Evolutionary conservation across 2,329 filamentous ascomycete genomes (phyloP).

Genomic region (Gremmenia infestans): DNA sequence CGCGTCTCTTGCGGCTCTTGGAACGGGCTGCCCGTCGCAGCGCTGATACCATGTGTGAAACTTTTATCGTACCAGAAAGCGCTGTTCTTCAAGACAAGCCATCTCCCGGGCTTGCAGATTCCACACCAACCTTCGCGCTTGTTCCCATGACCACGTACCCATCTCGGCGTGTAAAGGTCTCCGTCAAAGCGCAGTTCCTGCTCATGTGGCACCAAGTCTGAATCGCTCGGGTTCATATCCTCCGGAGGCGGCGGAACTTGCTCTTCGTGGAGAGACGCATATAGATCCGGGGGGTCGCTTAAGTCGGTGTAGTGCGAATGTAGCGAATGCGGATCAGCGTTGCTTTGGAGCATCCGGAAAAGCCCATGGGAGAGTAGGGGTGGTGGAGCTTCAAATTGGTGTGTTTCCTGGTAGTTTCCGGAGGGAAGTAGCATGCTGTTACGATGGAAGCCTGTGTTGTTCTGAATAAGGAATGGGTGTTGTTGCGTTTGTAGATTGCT

Average conservation of each 20-base stretch:
- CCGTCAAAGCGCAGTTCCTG: conserved; percentile 74
- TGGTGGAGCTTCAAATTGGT: conserved; percentile 54
- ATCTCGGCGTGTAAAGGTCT: conserved; percentile 77
- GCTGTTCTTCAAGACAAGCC: conserved; percentile 85
- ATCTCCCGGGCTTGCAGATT: conserved; percentile 78
- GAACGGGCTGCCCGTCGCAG: conserved; percentile 73
- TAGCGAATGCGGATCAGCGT: conserved; percentile 62
- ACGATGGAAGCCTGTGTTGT: conserved; percentile 45
- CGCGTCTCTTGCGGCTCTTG: conserved; percentile 70
- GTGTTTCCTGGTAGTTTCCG: conserved; percentile 43
- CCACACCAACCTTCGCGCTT: conserved; percentile 89
- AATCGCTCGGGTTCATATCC: conserved; percentile 75
- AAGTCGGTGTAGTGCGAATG: conserved; percentile 68
- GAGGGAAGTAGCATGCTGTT: conserved; percentile 57
- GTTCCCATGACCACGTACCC: conserved; percentile 81
- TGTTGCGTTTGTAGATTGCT: conserved; percentile 53
- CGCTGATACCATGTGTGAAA: conserved; percentile 82
- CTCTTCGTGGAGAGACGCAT: conserved; percentile 69
- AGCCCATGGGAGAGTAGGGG: conserved; percentile 64
- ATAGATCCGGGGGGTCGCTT: conserved; percentile 72
- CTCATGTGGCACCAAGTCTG: conserved; percentile 70
- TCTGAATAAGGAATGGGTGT: conserved; percentile 50
- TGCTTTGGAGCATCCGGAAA: conserved; percentile 70
- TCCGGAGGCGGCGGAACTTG: conserved; percentile 69
- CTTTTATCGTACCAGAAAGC: conserved; percentile 94